Percentiles rank a stretch among this genome's conserved stretches.
phyloP scores from a whole-genome alignment of 2,329 filamentous ascomycete genomes.

The Corynespora cassiicola region DNA sequence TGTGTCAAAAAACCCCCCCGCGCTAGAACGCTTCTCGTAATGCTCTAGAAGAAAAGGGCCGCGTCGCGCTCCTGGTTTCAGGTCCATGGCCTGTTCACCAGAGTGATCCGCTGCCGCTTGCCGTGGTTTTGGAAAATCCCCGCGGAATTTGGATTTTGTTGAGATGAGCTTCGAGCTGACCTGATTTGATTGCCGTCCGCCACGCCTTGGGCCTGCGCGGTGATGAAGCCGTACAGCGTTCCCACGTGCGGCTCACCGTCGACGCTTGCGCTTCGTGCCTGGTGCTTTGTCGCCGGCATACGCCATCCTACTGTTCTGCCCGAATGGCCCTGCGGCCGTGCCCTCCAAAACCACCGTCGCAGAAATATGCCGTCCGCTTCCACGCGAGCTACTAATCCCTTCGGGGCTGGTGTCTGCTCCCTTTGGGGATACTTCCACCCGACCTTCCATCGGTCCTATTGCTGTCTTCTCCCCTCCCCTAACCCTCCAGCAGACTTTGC shows the following conservation, averaged over 20 bases:
- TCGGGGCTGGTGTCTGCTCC: too few relatives aligned
- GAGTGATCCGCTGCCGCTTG: slow-evolving; percentile 29
- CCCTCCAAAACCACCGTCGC: slow-evolving; percentile 27
- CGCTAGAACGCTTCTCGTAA: slow-evolving; percentile 42
- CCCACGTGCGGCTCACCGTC: slow-evolving; percentile 5
- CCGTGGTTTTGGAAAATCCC: slow-evolving; percentile 31
- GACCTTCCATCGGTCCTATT: slow-evolving; percentile 17
- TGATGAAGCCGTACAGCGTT: too few relatives aligned
- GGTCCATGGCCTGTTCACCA: slow-evolving; percentile 23
- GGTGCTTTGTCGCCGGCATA: not conserved
- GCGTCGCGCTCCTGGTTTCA: slow-evolving; percentile 37
- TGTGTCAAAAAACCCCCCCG: slow-evolving; percentile 35
- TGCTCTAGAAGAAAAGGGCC: slow-evolving; percentile 38
- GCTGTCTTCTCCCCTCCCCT: too few relatives aligned
- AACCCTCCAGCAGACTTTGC: too few relatives aligned
- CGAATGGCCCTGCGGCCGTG: too few relatives aligned
- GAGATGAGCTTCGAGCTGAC: too few relatives aligned
- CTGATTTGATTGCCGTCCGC: too few relatives aligned
- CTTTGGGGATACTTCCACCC: slow-evolving; percentile 28
- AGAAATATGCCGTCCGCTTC: slow-evolving; percentile 37
- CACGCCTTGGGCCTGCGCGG: too few relatives aligned
- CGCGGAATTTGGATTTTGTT: slow-evolving; percentile 13
- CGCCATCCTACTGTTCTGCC: too few relatives aligned
- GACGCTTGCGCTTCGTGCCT: too few relatives aligned
- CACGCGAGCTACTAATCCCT: slow-evolving; percentile 42